These are phyloP conservation scores for Solanum chacoense DNA, from an alignment of 305 asterid species.

Conservation along the genomic window DNA sequence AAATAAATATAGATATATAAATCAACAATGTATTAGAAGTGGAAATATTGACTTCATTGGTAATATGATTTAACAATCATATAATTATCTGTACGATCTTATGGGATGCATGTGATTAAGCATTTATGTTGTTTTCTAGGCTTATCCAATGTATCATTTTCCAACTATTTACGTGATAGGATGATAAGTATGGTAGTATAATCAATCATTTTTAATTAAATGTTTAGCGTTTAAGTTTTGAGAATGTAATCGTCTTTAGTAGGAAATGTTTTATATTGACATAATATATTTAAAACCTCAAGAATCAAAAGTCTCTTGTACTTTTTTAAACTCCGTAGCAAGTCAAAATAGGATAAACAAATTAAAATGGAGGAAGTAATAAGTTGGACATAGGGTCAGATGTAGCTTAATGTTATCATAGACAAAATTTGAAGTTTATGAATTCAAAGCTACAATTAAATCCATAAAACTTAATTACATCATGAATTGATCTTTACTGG, in stretches of 20 bases:
- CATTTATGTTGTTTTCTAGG: neutral
- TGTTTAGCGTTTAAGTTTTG: neutral
- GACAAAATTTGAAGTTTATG: neutral
- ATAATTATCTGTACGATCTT: neutral
- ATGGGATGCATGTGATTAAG: neutral
- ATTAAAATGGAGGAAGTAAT: neutral
- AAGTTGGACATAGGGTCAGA: neutral
- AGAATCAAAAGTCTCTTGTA: rapidly evolving
- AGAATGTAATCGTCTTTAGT: neutral
- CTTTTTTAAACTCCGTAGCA: neutral
- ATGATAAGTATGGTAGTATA: neutral
- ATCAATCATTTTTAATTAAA: too few relatives aligned
- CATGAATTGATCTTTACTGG: neutral
- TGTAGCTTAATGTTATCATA: neutral
- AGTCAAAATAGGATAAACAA: neutral
- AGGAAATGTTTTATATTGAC: neutral
- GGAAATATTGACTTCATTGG: neutral
- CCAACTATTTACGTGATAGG: neutral
- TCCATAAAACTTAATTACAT: neutral
- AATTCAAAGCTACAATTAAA: neutral
- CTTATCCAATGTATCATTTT: neutral
- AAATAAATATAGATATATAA: neutral
- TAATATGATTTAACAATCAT: neutral
- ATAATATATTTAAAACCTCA: neutral
- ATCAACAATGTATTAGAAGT: neutral